These are phyloP conservation scores for Kluyveromyces nonfermentans DNA, from an alignment of 805 yeast species.

Conservation along the genomic window DNA sequence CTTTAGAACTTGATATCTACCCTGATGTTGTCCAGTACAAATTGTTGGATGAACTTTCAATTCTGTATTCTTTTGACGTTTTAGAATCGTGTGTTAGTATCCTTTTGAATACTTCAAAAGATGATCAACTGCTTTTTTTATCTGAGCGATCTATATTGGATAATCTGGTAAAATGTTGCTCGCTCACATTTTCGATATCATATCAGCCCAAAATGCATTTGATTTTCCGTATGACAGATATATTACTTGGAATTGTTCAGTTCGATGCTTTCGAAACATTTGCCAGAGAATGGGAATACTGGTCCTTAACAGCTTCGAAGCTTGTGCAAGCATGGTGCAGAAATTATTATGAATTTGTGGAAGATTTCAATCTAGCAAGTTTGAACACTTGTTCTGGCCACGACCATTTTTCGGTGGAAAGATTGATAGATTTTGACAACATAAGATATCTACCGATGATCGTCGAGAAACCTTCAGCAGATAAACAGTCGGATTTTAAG, in stretches of 20 bases:
- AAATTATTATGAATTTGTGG: constrained; percentile 17
- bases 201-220: constrained; percentile 45
- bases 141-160: constrained; percentile 13
- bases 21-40: constrained; percentile 36
- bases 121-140: constrained; percentile 18
- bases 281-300: constrained; percentile 2
- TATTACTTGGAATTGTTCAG: constrained; percentile 24
- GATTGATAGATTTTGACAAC: not conserved
- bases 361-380: constrained; percentile 8
- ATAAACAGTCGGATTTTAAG: too few relatives aligned
- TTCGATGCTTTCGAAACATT: constrained; percentile 4
- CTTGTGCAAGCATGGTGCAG: constrained; percentile 7
- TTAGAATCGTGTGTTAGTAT: constrained; percentile 33
- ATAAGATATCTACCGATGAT: constrained; percentile 2
- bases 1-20: constrained; percentile 15
- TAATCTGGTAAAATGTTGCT: constrained; percentile 27
- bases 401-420: not conserved
- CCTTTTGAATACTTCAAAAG: constrained; percentile 14
- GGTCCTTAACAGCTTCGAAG: constrained; percentile 2
- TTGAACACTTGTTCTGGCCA: not conserved
- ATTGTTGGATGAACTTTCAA: constrained; percentile 41
- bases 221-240: constrained; percentile 44
- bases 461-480: not conserved
- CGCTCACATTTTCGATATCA: constrained; percentile 35
- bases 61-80: constrained; percentile 46